Conservation (phyloP, 129 eudicot genomes). For the Logfia minima region DNA sequence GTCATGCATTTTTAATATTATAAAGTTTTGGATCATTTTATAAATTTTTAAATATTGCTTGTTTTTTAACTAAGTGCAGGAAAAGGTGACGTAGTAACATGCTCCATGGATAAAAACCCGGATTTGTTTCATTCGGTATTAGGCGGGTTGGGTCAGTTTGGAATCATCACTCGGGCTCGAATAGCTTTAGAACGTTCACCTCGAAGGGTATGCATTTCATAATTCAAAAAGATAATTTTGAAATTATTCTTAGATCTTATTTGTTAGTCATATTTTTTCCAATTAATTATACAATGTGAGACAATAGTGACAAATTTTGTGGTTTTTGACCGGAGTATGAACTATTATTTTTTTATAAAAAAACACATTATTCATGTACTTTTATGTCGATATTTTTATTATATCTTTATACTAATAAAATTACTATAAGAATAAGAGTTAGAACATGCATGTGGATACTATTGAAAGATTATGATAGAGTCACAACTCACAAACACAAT, state of each 20-base stretch:
- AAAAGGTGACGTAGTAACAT: conserved; percentile 51
- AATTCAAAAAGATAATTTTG: background rate
- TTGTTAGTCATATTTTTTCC: background rate
- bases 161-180: conserved; percentile 62
- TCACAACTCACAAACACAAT: background rate
- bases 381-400: no score
- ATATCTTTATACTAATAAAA: background rate
- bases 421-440: background rate
- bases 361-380: background rate
- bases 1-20: no score
- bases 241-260: background rate
- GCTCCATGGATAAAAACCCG: conserved; percentile 41
- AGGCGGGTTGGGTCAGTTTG: conserved; percentile 67
- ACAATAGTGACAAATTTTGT: background rate
- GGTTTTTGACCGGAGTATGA: no score
- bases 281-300: background rate
- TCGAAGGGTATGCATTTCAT: conserved; percentile 40
- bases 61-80: conserved; percentile 33
- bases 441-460: background rate
- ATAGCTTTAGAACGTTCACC: conserved; percentile 58
- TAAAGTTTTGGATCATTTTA: background rate
- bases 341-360: background rate
- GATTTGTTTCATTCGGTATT: conserved; percentile 54
- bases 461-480: background rate
- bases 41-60: background rate